Evolutionary conservation across 306 rosid genomes (phyloP), one percentile per base, ranked within the genome.

Genomic region (Alnus glutinosa): DNA sequence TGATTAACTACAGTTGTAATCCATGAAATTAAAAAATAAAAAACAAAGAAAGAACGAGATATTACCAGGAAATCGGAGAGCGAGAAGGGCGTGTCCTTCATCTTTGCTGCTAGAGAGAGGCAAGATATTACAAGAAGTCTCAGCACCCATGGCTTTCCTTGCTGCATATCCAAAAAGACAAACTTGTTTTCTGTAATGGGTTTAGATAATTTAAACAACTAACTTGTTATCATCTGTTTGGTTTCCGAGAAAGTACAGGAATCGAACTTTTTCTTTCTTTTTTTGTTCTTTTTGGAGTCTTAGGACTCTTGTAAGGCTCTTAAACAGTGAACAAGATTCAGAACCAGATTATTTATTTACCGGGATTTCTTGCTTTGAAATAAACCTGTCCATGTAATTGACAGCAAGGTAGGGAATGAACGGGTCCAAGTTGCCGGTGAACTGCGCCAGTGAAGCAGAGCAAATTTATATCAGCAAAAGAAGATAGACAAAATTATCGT

Each of bases 71-170:
- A 73, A 76, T 82, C 71, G 0, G 88, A 77, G 72, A 76, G 23
- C 18, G 91, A 73, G 48, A 90, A 62, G 75, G 86, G 77, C 32
- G 64, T 86, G 82, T 81, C 83, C 83, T 77, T 91, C 96, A 93
- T 89, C 84, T 91, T 93, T n/a, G 87, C 84, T 70, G 96, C 92
- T 0, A 89, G 88, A 78, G 92, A 91, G 51, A 91, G 79, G 75
- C 91, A 89, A 16, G 91, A 87, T 48, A 85, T 54, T 7, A 70
- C 85, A 42, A 86, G 55, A 32, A 91, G 94, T 73, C 84, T 85
- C 16, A 85, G 66, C 58, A 90, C 64, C 91, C 97, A 88, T 5
- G 88, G 87, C 80, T 87, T 90, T 70, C 76, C 88, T 73, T 78
- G 83, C 94, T 89, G 83, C 77, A 80, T 71, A 74, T 36, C 44